A percentile compares a stretch with the other conserved stretches of the same genome.
Evolutionary conservation across 2,329 filamentous ascomycete genomes (phyloP).

Genomic region (Aspergillus hiratsukae): DNA sequence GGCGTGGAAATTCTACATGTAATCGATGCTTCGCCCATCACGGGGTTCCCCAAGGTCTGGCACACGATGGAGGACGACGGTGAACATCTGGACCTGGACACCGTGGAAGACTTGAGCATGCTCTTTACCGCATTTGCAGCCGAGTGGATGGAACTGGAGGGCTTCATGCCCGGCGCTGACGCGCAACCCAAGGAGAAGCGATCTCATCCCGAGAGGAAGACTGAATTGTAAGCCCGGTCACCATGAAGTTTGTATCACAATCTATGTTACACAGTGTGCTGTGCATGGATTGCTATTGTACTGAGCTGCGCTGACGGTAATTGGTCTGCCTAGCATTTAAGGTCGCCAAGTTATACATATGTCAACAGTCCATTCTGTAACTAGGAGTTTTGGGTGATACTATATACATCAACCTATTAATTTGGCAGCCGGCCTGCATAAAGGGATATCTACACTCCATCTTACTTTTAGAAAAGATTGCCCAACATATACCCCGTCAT

Average conservation of each 20-base stretch:
- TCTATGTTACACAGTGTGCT: neutral
- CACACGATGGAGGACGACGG: constrained; percentile 80
- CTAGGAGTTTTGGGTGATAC: neutral
- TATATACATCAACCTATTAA: neutral
- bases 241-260: neutral
- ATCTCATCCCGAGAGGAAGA: constrained; percentile 22
- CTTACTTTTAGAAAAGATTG: constrained; percentile 22
- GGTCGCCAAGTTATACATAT: neutral
- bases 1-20: constrained; percentile 88
- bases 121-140: constrained; percentile 79
- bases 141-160: constrained; percentile 86
- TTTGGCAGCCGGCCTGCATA: neutral
- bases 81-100: constrained; percentile 73
- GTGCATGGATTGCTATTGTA: neutral
- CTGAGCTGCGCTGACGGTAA: constrained; percentile 12
- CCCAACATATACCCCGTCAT: constrained; percentile 47
- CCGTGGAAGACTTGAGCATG: constrained; percentile 80
- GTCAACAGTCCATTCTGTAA: neutral
- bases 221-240: constrained; percentile 37
- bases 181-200: constrained; percentile 6
- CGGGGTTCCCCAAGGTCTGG: constrained; percentile 73
- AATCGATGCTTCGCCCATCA: constrained; percentile 62
- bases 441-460: neutral
- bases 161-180: constrained; percentile 35
- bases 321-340: constrained; percentile 14